A percentile compares a stretch with the other conserved stretches of the same genome.
Conservation (phyloP, 1,284 basidiomycete species). For the Boletellus deceptivus region DNA sequence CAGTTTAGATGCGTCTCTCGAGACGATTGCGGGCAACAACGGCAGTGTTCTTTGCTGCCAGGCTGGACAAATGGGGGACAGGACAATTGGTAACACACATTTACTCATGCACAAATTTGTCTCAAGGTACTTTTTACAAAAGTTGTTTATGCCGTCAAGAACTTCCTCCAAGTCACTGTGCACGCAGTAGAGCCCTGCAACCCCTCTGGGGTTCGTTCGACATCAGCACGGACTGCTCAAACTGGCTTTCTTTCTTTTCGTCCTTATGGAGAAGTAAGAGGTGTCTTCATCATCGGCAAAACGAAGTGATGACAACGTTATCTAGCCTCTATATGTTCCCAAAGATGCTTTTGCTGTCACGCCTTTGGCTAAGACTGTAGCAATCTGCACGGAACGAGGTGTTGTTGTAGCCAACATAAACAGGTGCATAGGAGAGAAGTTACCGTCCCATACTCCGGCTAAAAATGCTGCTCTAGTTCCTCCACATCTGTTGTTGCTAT, state of each 20-base stretch:
- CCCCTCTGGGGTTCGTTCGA: slow-evolving; percentile 28
- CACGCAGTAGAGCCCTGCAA: slow-evolving; percentile 43
- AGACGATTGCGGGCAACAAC: slow-evolving; percentile 53
- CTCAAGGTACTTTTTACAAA: slow-evolving; percentile 8
- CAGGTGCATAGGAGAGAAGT: slow-evolving; percentile 42
- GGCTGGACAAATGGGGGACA: slow-evolving; percentile 50
- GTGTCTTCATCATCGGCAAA: background rate
- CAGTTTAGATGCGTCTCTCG: slow-evolving; percentile 52
- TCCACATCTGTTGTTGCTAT: slow-evolving; percentile 42
- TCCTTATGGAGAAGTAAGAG: slow-evolving; percentile 59
- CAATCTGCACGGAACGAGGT: slow-evolving; percentile 60
- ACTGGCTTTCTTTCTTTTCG: slow-evolving; percentile 45
- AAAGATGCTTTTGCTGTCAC: slow-evolving; percentile 62
- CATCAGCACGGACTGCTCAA: slow-evolving; percentile 34
- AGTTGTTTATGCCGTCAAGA: slow-evolving; percentile 71
- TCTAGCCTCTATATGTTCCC: slow-evolving; percentile 63
- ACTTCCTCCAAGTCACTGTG: slow-evolving; percentile 54
- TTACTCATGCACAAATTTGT: background rate
- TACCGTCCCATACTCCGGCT: background rate
- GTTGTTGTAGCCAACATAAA: slow-evolving; percentile 64
- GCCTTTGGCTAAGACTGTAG: slow-evolving; percentile 58
- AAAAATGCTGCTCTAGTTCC: slow-evolving; percentile 33
- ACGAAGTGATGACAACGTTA: slow-evolving; percentile 1
- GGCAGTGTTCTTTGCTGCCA: slow-evolving; percentile 58
- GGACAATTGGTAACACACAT: slow-evolving; percentile 48